Evolutionary conservation across 306 rosid genomes (phyloP), one percentile per base, ranked within the genome.

Genomic region (Rosa lucieae): DNA sequence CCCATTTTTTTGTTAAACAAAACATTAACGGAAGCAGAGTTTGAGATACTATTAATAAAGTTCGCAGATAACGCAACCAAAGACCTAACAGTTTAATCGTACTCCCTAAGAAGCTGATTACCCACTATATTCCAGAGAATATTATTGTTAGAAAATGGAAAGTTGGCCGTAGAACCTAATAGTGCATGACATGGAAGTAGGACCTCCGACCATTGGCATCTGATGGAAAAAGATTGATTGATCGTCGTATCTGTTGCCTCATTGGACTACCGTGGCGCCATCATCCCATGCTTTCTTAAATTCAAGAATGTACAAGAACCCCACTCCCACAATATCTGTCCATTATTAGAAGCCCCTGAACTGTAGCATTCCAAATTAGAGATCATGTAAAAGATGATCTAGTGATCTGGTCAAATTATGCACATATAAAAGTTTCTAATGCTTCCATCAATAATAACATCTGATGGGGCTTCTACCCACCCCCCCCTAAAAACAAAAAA

Each of bases 191-290:
- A 85, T 87, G 88, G 89, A 80, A 81, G 70, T 5, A 75, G 75
- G 92, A 84, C 79, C 73, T 85, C 85, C 89, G 89, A 87, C 89
- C 91, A 59, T n/a, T 80, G 86, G 91, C 93, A 89, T 91, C 90
- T 82, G 11, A 58, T 72, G 81, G 73, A 71, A 74, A 84, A 86
- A 72, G 86, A 91, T 81, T 83, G 92, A 83, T 67, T 79, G 88
- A 85, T 84, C 52, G 74, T 59, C 80, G 21, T 47, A 42, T 44
- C 56, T 67, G 51, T 71, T 51, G 70, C 82, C 77, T 80, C 77
- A 75, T 67, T 77, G 69, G 82, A 69, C 79, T 62, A 39, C 52
- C n/a, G 51, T 73, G 77, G 86, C 80, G 58, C 80, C 83, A 77
- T 78, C 85, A 40, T 13, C 77, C 75, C 35, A 21, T 62, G 67